Conservation (phyloP, 2,329 filamentous ascomycete species). For the Penicillium brevicompactum region DNA sequence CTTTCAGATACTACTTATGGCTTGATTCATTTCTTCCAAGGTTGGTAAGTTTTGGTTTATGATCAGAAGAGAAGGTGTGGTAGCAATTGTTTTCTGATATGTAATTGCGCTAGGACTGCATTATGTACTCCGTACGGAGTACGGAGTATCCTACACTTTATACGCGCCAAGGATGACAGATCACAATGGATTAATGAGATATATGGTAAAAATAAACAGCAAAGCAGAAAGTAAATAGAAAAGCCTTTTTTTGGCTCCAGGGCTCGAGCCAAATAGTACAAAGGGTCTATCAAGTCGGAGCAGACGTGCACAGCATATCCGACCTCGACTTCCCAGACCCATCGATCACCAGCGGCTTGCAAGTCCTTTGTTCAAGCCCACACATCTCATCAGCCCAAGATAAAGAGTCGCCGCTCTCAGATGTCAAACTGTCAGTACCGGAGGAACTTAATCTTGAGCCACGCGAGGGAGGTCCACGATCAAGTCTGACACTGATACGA, state of each 20-base stretch:
- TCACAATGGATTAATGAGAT: background rate
- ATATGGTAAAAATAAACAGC: background rate
- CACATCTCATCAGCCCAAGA: constrained; percentile 8
- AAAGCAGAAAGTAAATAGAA: background rate
- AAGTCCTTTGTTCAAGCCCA: background rate
- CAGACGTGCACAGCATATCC: constrained; percentile 18
- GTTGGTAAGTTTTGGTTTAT: no score
- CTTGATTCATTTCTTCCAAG: no score
- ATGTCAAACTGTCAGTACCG: background rate
- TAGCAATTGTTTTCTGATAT: no score
- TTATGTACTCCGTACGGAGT: no score
- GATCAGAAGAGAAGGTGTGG: no score
- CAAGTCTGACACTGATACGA: constrained; percentile 37
- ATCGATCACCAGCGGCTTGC: constrained; percentile 25
- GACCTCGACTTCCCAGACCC: constrained; percentile 23
- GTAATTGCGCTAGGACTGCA: no score
- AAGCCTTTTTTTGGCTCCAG: background rate
- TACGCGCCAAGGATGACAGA: no score
- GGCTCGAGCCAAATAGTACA: constrained; percentile 13
- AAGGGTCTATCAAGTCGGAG: constrained; percentile 11
- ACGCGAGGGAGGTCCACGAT: constrained; percentile 13
- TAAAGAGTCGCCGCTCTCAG: background rate
- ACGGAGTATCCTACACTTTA: no score
- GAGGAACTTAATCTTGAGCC: background rate
- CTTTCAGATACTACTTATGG: no score